phyloP scores from a whole-genome alignment of 495 filamentous ascomycete genomes.

The Chaetomium tenue region DNA sequence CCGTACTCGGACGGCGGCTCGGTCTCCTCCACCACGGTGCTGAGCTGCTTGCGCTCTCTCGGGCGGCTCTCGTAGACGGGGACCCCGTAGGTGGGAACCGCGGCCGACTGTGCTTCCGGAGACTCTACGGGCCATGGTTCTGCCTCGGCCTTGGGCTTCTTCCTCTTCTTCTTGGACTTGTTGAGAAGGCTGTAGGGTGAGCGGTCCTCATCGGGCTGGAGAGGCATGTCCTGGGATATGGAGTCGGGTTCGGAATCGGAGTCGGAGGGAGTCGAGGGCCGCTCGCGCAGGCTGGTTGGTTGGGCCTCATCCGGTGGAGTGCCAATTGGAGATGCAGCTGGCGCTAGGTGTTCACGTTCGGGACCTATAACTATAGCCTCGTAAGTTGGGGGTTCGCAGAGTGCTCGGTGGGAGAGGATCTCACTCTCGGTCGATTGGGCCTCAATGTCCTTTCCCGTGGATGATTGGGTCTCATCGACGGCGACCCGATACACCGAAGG shows the following conservation, averaged over 20 bases:
- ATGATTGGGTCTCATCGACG: slow-evolving; percentile 14
- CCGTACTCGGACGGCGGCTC: slow-evolving; percentile 23
- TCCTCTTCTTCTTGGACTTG: slow-evolving; percentile 34
- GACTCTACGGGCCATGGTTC: slow-evolving; percentile 31
- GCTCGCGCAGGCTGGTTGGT: slow-evolving; percentile 13
- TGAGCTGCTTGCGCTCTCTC: slow-evolving; percentile 30
- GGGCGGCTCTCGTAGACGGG: slow-evolving; percentile 22
- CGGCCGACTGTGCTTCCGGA: slow-evolving; percentile 20
- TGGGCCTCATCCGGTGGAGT: slow-evolving; percentile 17
- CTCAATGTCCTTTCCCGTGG: slow-evolving; percentile 4
- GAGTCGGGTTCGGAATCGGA: slow-evolving; percentile 4
- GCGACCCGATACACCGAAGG: neutral
- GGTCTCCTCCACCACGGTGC: slow-evolving; percentile 35
- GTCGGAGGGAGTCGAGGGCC: neutral
- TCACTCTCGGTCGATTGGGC: slow-evolving; percentile 12
- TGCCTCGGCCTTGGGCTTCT: slow-evolving; percentile 20
- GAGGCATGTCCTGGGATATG: slow-evolving; percentile 21
- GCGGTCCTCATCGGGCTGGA: slow-evolving; percentile 19
- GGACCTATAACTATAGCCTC: slow-evolving; percentile 6
- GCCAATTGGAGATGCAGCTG: neutral
- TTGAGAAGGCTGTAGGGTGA: slow-evolving; percentile 32
- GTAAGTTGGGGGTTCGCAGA: neutral
- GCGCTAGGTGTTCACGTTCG: neutral
- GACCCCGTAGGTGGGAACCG: slow-evolving; percentile 18
- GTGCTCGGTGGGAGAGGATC: no score